Conservation (phyloP, 495 filamentous ascomycete genomes). For the Immersiella caudata region DNA sequence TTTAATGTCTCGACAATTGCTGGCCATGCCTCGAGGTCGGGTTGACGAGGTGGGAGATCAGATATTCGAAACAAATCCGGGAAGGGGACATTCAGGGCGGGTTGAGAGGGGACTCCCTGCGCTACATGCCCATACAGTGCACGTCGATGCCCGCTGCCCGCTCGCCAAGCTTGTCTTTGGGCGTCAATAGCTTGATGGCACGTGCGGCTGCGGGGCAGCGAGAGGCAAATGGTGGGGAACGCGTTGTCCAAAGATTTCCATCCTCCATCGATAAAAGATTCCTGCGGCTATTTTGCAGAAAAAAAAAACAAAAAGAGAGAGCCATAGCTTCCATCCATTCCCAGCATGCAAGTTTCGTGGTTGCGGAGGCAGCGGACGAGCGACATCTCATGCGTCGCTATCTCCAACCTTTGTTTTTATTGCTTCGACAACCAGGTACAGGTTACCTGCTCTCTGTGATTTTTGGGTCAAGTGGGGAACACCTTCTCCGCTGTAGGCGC, state of each 20-base stretch:
- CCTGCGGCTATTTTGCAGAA: background rate
- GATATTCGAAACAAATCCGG: constrained; percentile 17
- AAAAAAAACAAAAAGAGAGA: no score
- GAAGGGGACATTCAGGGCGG: constrained; percentile 3
- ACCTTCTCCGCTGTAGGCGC: background rate
- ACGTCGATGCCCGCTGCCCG: background rate
- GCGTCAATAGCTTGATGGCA: constrained; percentile 16
- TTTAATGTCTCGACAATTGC: background rate
- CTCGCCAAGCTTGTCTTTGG: constrained; percentile 18
- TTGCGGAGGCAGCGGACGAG: background rate
- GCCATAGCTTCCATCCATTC: background rate
- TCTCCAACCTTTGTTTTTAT: background rate
- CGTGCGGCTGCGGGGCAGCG: constrained; percentile 14
- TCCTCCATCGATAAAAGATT: background rate
- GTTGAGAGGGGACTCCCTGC: background rate
- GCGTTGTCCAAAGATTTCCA: background rate
- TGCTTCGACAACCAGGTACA: background rate
- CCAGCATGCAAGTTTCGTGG: background rate
- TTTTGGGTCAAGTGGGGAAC: background rate
- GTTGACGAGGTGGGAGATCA: background rate
- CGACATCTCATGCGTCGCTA: background rate
- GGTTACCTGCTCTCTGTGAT: background rate
- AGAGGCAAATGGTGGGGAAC: background rate
- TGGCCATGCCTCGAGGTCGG: background rate
- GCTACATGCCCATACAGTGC: background rate